Base-by-base conservation (phyloP, 306 rosid genomes). In the Rubus parviflorus region DNA sequence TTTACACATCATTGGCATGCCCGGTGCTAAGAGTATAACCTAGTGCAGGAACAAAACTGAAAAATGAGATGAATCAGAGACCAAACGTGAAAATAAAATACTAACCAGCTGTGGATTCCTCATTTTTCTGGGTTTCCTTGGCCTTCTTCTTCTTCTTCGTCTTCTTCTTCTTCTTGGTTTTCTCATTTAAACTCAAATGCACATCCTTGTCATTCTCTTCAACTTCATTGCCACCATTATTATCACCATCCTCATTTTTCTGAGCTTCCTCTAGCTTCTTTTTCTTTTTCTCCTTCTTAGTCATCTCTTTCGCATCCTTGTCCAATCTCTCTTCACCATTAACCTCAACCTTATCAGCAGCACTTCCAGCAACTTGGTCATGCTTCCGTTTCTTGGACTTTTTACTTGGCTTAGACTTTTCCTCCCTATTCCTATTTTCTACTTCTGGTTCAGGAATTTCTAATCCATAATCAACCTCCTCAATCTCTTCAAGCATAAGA, bases 401-500 rank as follows among this genome's bases (percentile, higher is more conserved):
- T 48, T 72, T 74, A 25, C 54, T 57, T 53, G 56, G 72, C 46
- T 83, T 82, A 43, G 83, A 40, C 20, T 75, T 79, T 73, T 76
- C 72, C 68, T 83, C 85, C 63, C 49, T 79, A 20, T 37, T 80
- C 72, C 48, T 77, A 46, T 37, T 82, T 56, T 10, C 75, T 62
- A 65, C 71, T 79, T 76, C 85, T 43, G 84, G 87, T 74, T 87
- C 73, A 3, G 96, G 97, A 86, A 90, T 80, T 30, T 67, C 76
- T 68, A 89, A 77, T 30, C 90, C 93, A 78, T 92, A 95, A 10
- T 63, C 88, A n/a, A 88, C 83, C 70, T 95, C 97, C 3, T 87
- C 92, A 81, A 95, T 89, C 93, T 92, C 99, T 83, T 95, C 99
- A 7, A 95, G 89, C 56, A 93, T 85, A 68, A 92, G 92, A 82